Conservation (phyloP, 768 basidiomycete genomes). For the Cytidiella melzeri region DNA sequence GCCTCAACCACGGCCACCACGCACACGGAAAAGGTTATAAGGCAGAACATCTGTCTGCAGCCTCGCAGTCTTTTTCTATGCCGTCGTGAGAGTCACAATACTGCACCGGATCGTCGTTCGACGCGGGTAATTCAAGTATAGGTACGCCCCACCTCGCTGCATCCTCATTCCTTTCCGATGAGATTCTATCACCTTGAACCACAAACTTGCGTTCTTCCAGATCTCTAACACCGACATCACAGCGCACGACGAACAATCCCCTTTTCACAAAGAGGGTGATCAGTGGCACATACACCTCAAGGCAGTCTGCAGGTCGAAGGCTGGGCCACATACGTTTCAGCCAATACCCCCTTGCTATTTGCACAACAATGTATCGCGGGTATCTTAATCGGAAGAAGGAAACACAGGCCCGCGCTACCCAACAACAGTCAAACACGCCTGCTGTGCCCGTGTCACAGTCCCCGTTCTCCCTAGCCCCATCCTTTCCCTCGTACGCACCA, state of each 20-base stretch:
- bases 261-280: no score
- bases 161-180: background rate
- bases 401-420: conserved; percentile 15
- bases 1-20: no score
- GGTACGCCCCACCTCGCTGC: conserved; percentile 10
- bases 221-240: no score
- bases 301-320: conserved; percentile 5
- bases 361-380: conserved; percentile 9
- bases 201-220: no score
- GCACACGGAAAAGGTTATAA: no score
- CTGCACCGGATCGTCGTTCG: no score
- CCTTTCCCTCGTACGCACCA: conserved; percentile 38
- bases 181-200: no score
- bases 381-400: conserved; percentile 17
- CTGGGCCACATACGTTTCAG: background rate
- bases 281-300: conserved; percentile 7
- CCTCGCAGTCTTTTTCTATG: no score
- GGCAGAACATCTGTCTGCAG: no score
- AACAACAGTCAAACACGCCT: conserved; percentile 10
- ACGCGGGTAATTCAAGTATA: no score
- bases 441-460: conserved; percentile 33
- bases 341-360: conserved; percentile 2
- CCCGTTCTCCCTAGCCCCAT: conserved; percentile 36
- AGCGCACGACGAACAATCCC: conserved; percentile 3
- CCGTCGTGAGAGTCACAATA: no score